Evolutionary conservation across 2,329 filamentous ascomycete species (phyloP).

Genomic region (Cercospora sojina): DNA sequence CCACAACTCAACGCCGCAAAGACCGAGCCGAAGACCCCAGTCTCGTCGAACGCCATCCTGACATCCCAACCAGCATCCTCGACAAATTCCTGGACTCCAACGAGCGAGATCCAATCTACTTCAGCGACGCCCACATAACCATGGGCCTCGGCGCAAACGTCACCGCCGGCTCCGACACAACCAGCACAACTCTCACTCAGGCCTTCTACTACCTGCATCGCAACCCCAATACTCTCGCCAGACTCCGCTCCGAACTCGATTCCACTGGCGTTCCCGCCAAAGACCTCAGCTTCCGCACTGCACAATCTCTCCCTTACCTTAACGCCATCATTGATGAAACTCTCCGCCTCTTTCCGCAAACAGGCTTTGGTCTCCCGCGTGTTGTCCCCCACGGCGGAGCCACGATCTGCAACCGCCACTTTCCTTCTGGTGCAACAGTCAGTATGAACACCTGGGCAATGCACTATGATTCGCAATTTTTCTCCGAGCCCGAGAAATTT

Average conservation of each 20-base stretch:
- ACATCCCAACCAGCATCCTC: constrained; percentile 34
- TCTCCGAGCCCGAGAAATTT: constrained; percentile 41
- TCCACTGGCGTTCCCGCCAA: not conserved
- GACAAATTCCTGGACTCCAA: constrained; percentile 40
- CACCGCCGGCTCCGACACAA: constrained; percentile 37
- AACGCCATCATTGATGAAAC: constrained; percentile 25
- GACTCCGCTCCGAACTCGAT: constrained; percentile 25
- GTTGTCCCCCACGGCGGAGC: constrained; percentile 17
- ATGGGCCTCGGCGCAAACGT: constrained; percentile 33
- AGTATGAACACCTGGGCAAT: constrained; percentile 46
- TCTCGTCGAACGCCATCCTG: not conserved
- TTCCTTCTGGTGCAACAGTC: constrained; percentile 48
- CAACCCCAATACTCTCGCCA: constrained; percentile 26
- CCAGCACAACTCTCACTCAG: constrained; percentile 36
- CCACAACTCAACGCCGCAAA: constrained; percentile 11
- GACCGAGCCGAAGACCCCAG: constrained; percentile 4
- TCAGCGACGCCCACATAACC: constrained; percentile 40
- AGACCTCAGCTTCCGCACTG: constrained; percentile 3
- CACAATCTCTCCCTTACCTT: constrained; percentile 9
- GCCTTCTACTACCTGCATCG: constrained; percentile 37
- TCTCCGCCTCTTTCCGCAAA: constrained; percentile 26
- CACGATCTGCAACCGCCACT: constrained; percentile 32
- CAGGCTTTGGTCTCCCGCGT: constrained; percentile 21
- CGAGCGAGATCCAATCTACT: constrained; percentile 39
- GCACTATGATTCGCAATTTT: constrained; percentile 43